Evolutionary conservation across 1,139 yeast genomes (phyloP).

Genomic region (Debaryomyces singareniensis): DNA sequence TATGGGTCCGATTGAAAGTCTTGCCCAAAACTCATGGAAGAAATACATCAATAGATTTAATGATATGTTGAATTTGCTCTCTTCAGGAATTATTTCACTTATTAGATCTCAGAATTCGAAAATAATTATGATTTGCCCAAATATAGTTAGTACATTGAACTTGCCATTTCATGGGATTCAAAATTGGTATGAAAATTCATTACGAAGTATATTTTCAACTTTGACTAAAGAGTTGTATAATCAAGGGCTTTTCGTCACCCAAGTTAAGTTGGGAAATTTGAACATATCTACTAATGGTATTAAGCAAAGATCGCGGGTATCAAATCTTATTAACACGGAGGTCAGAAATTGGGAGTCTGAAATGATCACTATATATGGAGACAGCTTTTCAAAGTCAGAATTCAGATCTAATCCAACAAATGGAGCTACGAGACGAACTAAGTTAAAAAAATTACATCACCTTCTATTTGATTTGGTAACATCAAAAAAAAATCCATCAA

Average conservation of each 20-base stretch:
- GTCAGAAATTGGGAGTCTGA: slow-evolving; percentile 37
- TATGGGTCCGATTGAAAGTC: slow-evolving; percentile 60
- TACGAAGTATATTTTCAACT: slow-evolving; percentile 32
- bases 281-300: slow-evolving; percentile 28
- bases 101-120: slow-evolving; percentile 43
- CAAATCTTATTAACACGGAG: slow-evolving; percentile 31
- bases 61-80: slow-evolving; percentile 46
- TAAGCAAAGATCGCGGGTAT: slow-evolving; percentile 20
- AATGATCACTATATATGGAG: slow-evolving; percentile 30
- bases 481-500: slow-evolving; percentile 19
- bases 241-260: slow-evolving; percentile 39
- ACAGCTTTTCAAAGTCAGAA: slow-evolving; percentile 29
- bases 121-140: slow-evolving; percentile 38
- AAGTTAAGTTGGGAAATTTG: slow-evolving; percentile 43
- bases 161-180: slow-evolving; percentile 49
- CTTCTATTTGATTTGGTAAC: slow-evolving; percentile 50
- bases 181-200: slow-evolving; percentile 29
- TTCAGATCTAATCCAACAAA: slow-evolving; percentile 27
- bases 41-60: slow-evolving; percentile 38
- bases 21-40: slow-evolving; percentile 49
- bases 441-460: slow-evolving; percentile 46
- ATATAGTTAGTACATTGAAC: slow-evolving; percentile 33
- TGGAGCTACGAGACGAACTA: slow-evolving; percentile 31
- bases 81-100: slow-evolving; percentile 53
- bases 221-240: slow-evolving; percentile 34